These are phyloP conservation scores for Plasmodium gaboni DNA, from an alignment of 169 alveolate species.

Conservation along the genomic window DNA sequence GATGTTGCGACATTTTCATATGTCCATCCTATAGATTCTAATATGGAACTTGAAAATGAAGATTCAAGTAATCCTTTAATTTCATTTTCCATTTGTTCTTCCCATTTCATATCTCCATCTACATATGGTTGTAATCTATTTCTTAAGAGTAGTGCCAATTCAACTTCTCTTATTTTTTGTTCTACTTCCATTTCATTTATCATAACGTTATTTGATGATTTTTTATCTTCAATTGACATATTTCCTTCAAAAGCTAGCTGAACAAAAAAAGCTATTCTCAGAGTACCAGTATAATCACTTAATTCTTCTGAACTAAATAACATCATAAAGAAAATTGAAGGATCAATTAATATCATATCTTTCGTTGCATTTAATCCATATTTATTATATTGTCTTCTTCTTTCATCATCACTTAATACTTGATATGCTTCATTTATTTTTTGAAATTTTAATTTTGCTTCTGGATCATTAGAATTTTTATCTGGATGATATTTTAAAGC, in stretches of 20 bases:
- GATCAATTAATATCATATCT: constrained; percentile 77
- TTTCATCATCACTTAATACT: constrained; percentile 78
- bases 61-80: constrained; percentile 45
- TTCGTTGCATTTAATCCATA: constrained; percentile 76
- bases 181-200: constrained; percentile 75
- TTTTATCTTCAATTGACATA: constrained; percentile 39
- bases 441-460: constrained; percentile 82
- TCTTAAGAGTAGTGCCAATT: constrained; percentile 78
- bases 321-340: constrained; percentile 81
- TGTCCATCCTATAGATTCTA: constrained; percentile 86
- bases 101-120: constrained; percentile 55
- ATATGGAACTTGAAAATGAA: constrained; percentile 78
- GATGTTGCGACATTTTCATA: constrained; percentile 81
- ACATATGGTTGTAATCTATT: constrained; percentile 72
- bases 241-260: constrained; percentile 18
- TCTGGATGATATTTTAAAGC: constrained; percentile 96
- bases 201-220: constrained; percentile 7
- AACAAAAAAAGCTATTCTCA: constrained; percentile 76
- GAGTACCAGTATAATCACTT: constrained; percentile 81
- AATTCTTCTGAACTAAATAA: constrained; percentile 82
- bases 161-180: constrained; percentile 80
- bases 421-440: constrained; percentile 86
- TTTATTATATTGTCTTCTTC: constrained; percentile 77
- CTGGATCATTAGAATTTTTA: constrained; percentile 86
- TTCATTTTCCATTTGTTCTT: constrained; percentile 60